Evolutionary conservation across 352 stramenopile genomes (phyloP), one percentile per base, ranked within the genome.

Genomic region (Globisporangium nodosum): DNA sequence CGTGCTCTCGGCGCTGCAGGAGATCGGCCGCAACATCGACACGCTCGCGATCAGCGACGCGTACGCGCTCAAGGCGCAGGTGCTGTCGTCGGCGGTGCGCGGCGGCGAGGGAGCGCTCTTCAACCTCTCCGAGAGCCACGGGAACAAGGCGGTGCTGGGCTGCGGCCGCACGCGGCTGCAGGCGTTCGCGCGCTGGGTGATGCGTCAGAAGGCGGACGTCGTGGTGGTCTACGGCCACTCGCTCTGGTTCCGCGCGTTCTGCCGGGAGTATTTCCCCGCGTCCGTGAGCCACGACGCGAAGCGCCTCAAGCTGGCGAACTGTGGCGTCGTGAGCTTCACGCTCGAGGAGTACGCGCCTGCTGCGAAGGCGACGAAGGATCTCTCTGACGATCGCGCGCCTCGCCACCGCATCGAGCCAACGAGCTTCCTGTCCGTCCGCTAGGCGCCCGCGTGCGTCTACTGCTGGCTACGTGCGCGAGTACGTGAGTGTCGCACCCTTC

Each of bases 21-120:
- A 96, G 66, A 83, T 96, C 27, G 84, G 82, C 21, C 74, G 84
- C 51, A 95, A 95, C 70, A 73, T 94, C 8, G 87, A 96, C 63
- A 92, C 85, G 27, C 58, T 96, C 40, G 71, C 87, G n/a, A 73
- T 92, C 40, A 88, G 74, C 56, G 66, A 74, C 13, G 71, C 80
- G 33, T 74, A 88, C 39, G 33, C 58, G 1, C 59, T 85, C 8
- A 60, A 69, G 18, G 61, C 77, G 5, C 56, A 70, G 5, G 64
- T 73, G 42, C 52, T 87, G 11, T 56, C 65, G 7, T 52, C 63
- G 12, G 35, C 55, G 11, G 53, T 75, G 3, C 67, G 61, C 13
- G 58, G 65, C 31, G 71, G 81, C 46, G 88, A 90, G 57, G 53
- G 62, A 7, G 76, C 87, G 54, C 71, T 90, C n/a, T 90, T 93